A percentile compares a stretch with the other conserved stretches of the same genome.
Evolutionary conservation across 1,284 basidiomycete species (phyloP).

Genomic region (Cryptococcus depauperatus): DNA sequence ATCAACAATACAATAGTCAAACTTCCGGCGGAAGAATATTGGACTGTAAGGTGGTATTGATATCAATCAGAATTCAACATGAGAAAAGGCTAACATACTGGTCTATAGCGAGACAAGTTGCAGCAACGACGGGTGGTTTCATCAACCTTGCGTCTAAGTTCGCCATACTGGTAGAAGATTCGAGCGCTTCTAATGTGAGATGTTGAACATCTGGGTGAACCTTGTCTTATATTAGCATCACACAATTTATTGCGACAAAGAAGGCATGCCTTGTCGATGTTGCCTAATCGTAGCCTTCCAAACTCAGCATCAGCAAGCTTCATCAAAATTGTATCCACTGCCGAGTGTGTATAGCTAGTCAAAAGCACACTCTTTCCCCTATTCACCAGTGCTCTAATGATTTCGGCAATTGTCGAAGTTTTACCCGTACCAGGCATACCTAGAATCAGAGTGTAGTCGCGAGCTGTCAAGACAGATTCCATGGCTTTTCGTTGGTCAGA

Average conservation of each 20-base stretch:
- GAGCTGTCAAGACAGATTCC: conserved; percentile 62
- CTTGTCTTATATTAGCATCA: conserved; percentile 42
- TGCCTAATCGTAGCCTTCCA: conserved; percentile 75
- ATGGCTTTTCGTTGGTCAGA: conserved; percentile 66
- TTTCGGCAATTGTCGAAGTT: conserved; percentile 84
- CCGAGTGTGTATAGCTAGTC: conserved; percentile 92
- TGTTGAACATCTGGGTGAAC: conserved; percentile 68
- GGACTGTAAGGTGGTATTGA: conserved; percentile 53
- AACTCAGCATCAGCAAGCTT: conserved; percentile 66
- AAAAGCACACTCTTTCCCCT: conserved; percentile 80
- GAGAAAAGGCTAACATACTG: conserved; percentile 58
- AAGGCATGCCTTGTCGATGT: conserved; percentile 69
- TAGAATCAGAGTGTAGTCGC: conserved; percentile 84
- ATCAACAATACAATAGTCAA: conserved; percentile 97
- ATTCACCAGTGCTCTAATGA: conserved; percentile 70
- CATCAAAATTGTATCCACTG: conserved; percentile 87
- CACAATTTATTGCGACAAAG: background rate
- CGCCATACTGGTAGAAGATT: conserved; percentile 57
- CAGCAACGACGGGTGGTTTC: conserved; percentile 84
- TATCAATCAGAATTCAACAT: background rate
- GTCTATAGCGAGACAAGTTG: conserved; percentile 86
- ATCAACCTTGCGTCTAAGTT: conserved; percentile 72
- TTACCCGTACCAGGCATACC: conserved; percentile 99
- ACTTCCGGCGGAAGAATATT: conserved; percentile 70
- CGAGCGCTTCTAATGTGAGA: conserved; percentile 58